These are phyloP conservation scores for Trichoderma virens DNA, from an alignment of 495 filamentous ascomycete species.

Conservation along the genomic window DNA sequence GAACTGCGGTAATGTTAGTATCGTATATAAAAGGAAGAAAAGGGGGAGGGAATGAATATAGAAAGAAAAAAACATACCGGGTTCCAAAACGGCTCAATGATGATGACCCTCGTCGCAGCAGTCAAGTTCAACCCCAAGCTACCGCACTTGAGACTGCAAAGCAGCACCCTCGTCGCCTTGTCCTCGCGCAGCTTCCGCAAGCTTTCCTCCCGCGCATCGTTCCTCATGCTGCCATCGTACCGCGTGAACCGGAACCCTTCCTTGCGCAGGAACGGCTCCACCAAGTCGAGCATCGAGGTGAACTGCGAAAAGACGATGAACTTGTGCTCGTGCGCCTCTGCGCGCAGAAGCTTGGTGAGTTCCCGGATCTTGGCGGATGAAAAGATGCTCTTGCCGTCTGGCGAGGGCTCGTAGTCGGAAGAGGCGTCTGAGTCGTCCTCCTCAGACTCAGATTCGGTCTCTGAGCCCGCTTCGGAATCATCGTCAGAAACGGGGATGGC, in stretches of 20 bases:
- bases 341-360: slow-evolving; percentile 69
- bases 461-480: slow-evolving; percentile 29
- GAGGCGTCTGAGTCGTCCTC: background rate
- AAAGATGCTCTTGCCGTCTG: slow-evolving; percentile 32
- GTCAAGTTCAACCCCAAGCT: slow-evolving; percentile 90
- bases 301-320: slow-evolving; percentile 98
- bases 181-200: slow-evolving; percentile 63
- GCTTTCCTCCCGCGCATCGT: slow-evolving; percentile 83
- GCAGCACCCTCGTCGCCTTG: slow-evolving; percentile 62
- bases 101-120: slow-evolving; percentile 85
- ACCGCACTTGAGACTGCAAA: slow-evolving; percentile 90
- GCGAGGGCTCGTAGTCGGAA: background rate
- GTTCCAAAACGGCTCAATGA: slow-evolving; percentile 98
- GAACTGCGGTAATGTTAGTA: slow-evolving; percentile 43
- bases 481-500: slow-evolving; percentile 17
- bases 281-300: slow-evolving; percentile 90
- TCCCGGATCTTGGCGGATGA: slow-evolving; percentile 87
- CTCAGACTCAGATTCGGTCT: slow-evolving; percentile 26
- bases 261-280: slow-evolving; percentile 79
- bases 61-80: slow-evolving; percentile 42
- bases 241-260: slow-evolving; percentile 70
- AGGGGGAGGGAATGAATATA: slow-evolving; percentile 8
- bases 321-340: slow-evolving; percentile 72
- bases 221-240: slow-evolving; percentile 94
- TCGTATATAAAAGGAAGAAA: slow-evolving; percentile 1